Base-by-base conservation (phyloP, 2,329 filamentous ascomycete species). In the Penicillium sp. region DNA sequence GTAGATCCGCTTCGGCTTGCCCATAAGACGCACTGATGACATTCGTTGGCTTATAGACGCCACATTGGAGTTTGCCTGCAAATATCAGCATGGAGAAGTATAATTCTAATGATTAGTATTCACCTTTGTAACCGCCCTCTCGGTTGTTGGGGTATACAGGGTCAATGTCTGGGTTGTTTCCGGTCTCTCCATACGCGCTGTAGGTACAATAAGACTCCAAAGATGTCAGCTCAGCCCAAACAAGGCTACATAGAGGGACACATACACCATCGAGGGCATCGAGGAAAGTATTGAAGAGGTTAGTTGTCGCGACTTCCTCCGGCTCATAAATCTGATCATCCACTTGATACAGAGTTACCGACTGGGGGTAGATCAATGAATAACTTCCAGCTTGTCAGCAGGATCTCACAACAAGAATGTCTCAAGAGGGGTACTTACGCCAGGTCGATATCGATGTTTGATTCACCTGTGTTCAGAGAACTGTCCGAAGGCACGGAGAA, bases 11-110 rank as follows among this genome's bases (percentile, higher is more conserved):
- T 68, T 87, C 83, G 39, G 79, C 75, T 37, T 79, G 79, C 43
- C 82, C 82, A 64, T 85, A 85, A 3, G 79, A 82, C 59, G 86
- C 81, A 33, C 77, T 79, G 55, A 84, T 77, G 6, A 85, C 82
- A 57, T 84, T 83, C 9, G 83, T 81, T 2, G 82, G 80, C 60
- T 78, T 74, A 71, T 79, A 82, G 18, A 79, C 73, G 7, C 78
- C 79, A 53, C 79, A 81, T 58, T 79, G 73, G 11, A 78, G 69
- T 31, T 67, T 51, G 51, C 66, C 61, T 61, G 14, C 28, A 5
- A 16, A 10, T 3, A n/a, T 44, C 5, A 44, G 40, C 29, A 29
- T 16, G 2, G n/a, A 14, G 1, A 13, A 18, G n/a, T 6, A 28
- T 3, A 11, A 10, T 18, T n/a, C n/a, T n/a, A n/a, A n/a, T n/a